A percentile compares a stretch with the other conserved stretches of the same genome.
These are phyloP conservation scores for Rehmannia glutinosa DNA, from an alignment of 257 asterid genomes.

Conservation along the genomic window DNA sequence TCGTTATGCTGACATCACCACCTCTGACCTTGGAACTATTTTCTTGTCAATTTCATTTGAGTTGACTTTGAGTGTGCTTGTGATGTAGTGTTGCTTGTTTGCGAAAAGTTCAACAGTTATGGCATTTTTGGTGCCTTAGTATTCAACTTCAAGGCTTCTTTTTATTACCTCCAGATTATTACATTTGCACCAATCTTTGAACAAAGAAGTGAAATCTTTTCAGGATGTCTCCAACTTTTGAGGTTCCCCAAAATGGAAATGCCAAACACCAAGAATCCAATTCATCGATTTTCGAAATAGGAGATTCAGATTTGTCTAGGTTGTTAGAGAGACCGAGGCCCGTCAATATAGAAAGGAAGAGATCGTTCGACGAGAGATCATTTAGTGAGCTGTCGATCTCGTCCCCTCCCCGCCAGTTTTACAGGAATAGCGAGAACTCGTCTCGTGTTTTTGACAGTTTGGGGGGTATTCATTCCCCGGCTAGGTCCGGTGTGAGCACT, in stretches of 20 bases:
- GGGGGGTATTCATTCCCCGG: conserved; percentile 52
- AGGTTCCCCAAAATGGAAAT: conserved; percentile 45
- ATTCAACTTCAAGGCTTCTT: background rate
- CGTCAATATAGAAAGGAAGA: conserved; percentile 68
- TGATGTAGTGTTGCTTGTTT: conserved; percentile 21
- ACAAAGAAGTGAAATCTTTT: too few species aligned
- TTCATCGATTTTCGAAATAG: conserved; percentile 68
- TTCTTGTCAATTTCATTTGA: background rate
- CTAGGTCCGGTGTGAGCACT: conserved; percentile 68
- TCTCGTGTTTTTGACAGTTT: conserved; percentile 57
- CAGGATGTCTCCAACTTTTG: conserved; percentile 53
- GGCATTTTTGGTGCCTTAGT: background rate
- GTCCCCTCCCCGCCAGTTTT: conserved; percentile 55
- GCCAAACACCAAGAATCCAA: conserved; percentile 41
- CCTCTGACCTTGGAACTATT: background rate
- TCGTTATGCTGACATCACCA: background rate
- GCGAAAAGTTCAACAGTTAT: background rate
- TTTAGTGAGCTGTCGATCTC: conserved; percentile 71
- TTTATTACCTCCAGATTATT: conserved; percentile 27
- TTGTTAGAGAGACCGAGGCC: conserved; percentile 60
- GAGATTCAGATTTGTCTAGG: conserved; percentile 54
- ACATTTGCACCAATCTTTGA: background rate
- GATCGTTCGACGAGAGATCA: conserved; percentile 89
- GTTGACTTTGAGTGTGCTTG: conserved; percentile 26
- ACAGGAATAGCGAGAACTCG: conserved; percentile 48